phyloP scores from a whole-genome alignment of 2,329 filamentous ascomycete species.

The Periglandula ipomoeae region DNA sequence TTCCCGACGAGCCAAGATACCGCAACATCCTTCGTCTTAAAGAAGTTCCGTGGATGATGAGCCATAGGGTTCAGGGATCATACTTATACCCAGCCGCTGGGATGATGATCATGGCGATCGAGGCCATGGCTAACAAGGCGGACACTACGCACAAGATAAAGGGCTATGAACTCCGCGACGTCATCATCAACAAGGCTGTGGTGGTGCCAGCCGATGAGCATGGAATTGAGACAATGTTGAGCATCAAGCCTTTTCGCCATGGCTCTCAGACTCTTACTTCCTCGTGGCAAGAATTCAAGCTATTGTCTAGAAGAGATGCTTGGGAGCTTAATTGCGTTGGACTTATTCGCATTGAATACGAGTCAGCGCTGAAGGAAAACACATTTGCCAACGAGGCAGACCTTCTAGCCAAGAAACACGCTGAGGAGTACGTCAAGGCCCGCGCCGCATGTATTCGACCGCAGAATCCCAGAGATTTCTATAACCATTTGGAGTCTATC shows the following conservation, averaged over 20 bases:
- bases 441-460: no score
- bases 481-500: conserved; percentile 15
- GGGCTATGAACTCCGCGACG: conserved; percentile 10
- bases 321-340: not conserved
- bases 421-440: conserved; percentile 11
- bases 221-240: not conserved
- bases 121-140: conserved; percentile 10
- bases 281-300: not conserved
- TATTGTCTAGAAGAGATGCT: not conserved
- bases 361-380: conserved; percentile 1
- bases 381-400: not conserved
- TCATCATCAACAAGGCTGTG: not conserved
- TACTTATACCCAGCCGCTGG: conserved; percentile 27
- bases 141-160: not conserved
- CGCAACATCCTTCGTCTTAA: conserved; percentile 21
- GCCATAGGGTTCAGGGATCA: conserved; percentile 20
- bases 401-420: conserved; percentile 1
- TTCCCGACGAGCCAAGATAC: conserved; percentile 21
- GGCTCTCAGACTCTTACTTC: not conserved
- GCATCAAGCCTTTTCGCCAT: not conserved
- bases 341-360: not conserved
- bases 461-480: no score
- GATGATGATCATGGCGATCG: conserved; percentile 24
- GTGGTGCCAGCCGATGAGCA: not conserved
- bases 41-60: conserved; percentile 23